Evolutionary conservation across 2,329 filamentous ascomycete genomes (phyloP).

Genomic region (Hypoxylon sp.): DNA sequence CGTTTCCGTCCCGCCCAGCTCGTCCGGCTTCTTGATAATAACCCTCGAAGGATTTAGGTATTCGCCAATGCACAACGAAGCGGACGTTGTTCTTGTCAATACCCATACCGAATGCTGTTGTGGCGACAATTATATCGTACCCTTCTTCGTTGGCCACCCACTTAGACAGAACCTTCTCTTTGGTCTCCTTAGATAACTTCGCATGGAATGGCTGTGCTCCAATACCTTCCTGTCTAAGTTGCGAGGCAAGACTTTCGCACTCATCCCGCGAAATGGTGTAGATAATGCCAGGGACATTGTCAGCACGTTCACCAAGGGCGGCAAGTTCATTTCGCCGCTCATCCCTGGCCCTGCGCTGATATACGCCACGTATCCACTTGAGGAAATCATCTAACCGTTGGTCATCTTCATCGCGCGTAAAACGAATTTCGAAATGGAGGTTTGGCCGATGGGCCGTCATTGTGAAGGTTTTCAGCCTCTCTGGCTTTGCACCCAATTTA

Average conservation of each 20-base stretch:
- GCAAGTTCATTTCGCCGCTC: conserved; percentile 71
- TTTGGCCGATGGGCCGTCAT: conserved; percentile 89
- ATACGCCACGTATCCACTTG: conserved; percentile 79
- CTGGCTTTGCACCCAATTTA: conserved; percentile 70
- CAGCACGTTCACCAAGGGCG: conserved; percentile 65
- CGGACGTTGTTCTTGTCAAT: conserved; percentile 96
- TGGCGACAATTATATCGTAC: conserved; percentile 94
- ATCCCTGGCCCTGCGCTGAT: conserved; percentile 74
- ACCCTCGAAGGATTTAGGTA: conserved; percentile 94
- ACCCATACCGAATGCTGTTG: conserved; percentile 97
- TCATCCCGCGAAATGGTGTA: conserved; percentile 82
- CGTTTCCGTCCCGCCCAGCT: conserved; percentile 89
- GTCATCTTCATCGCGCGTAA: conserved; percentile 81
- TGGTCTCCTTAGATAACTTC: conserved; percentile 74
- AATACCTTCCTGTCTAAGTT: conserved; percentile 76
- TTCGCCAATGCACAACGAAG: conserved; percentile 94
- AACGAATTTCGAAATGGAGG: conserved; percentile 90
- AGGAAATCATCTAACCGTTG: conserved; percentile 80
- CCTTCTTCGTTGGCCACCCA: conserved; percentile 81
- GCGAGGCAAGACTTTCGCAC: conserved; percentile 77
- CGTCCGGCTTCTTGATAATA: conserved; percentile 97
- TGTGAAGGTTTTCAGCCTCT: conserved; percentile 78
- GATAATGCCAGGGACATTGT: conserved; percentile 81
- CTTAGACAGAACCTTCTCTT: conserved; percentile 76
- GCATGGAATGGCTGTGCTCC: conserved; percentile 81